Percentiles rank a stretch among this genome's conserved stretches.
Conservation (phyloP, 1,284 basidiomycete genomes). For the Peniophora sp. region DNA sequence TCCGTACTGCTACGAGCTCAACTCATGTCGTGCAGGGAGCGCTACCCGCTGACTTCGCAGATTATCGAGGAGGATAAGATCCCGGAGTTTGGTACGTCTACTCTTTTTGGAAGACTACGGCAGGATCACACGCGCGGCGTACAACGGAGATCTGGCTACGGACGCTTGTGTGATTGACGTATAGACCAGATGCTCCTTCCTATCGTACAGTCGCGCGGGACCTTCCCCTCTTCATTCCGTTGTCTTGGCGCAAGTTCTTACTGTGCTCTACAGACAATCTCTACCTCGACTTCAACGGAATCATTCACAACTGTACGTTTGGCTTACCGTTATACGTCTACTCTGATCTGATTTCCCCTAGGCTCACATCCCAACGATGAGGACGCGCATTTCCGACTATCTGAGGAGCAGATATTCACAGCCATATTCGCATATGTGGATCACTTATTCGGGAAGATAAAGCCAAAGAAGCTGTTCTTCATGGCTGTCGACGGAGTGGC, state of each 20-base stretch:
- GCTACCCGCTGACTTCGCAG: conserved; percentile 97
- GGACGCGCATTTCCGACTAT: conserved; percentile 90
- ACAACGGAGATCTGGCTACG: no score
- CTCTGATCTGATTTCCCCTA: conserved; percentile 18
- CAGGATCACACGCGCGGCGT: no score
- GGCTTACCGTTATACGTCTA: background rate
- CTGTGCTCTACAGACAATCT: conserved; percentile 56
- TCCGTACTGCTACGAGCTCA: background rate
- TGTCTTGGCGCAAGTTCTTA: conserved; percentile 6
- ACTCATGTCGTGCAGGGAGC: conserved; percentile 52
- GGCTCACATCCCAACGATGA: conserved; percentile 91
- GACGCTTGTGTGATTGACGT: no score
- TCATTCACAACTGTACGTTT: conserved; percentile 88
- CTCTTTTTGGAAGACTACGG: no score
- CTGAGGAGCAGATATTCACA: conserved; percentile 96
- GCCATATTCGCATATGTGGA: conserved; percentile 97
- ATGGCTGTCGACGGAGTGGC: conserved; percentile 99
- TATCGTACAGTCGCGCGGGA: no score
- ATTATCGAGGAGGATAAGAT: conserved; percentile 96
- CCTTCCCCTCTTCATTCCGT: conserved; percentile 1
- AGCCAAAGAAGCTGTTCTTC: conserved; percentile 94
- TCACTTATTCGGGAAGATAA: conserved; percentile 94
- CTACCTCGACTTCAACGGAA: conserved; percentile 96
- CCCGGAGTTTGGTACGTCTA: conserved; percentile 74
- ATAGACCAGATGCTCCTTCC: no score